Percentiles rank a stretch among this genome's conserved stretches.
phyloP scores from a whole-genome alignment of 371 early-diverging fungal species.

The Rhizopus delemar region DNA sequence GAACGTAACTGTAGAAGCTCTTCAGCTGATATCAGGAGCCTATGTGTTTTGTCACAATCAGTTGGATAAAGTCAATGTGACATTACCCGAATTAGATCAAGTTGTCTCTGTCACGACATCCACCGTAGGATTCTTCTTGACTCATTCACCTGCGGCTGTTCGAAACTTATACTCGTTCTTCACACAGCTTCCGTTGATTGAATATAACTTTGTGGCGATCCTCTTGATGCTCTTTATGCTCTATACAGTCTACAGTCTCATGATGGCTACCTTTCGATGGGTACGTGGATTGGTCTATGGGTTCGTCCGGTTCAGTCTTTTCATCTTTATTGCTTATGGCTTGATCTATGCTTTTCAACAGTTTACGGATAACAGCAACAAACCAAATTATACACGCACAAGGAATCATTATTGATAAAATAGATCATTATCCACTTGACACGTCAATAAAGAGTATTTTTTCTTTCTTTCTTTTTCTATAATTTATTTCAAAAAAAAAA shows the following conservation, averaged over 20 bases:
- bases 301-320: conserved; percentile 10
- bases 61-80: conserved; percentile 21
- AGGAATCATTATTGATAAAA: neutral
- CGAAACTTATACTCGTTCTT: conserved; percentile 9
- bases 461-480: neutral
- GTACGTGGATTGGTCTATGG: conserved; percentile 14
- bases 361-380: neutral
- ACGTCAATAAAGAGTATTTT: neutral
- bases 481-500: conserved; percentile 1
- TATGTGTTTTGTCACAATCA: conserved; percentile 18
- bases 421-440: no score
- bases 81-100: conserved; percentile 21
- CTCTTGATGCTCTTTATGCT: conserved; percentile 13
- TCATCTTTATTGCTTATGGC: conserved; percentile 22
- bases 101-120: neutral
- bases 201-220: conserved; percentile 14
- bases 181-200: conserved; percentile 1
- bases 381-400: neutral
- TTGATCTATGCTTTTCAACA: conserved; percentile 21
- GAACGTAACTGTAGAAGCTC: conserved; percentile 18
- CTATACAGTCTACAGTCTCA: conserved; percentile 11
- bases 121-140: conserved; percentile 10
- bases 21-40: conserved; percentile 7
- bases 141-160: conserved; percentile 16
- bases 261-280: conserved; percentile 26